Conservation (phyloP, 1,284 basidiomycete species). For the Apiotrichum domesticum region DNA sequence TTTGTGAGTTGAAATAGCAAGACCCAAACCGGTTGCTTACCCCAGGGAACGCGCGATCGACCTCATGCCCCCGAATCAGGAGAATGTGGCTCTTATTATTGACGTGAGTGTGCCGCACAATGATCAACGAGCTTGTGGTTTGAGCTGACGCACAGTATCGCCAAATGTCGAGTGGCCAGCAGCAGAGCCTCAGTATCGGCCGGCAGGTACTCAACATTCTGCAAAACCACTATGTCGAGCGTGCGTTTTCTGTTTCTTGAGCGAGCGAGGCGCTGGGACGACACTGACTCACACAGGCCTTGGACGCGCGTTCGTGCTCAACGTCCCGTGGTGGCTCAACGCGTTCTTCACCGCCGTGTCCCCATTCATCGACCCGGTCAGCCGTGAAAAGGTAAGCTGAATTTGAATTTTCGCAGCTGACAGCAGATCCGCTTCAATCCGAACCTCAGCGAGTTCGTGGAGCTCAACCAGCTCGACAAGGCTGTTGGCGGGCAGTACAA, state of each 20-base stretch:
- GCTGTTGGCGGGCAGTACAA: slow-evolving; percentile 73
- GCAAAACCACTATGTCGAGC: slow-evolving; percentile 82
- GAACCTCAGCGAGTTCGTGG: slow-evolving; percentile 66
- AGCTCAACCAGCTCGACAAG: slow-evolving; percentile 66
- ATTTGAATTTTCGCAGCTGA: neutral
- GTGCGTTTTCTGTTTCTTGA: slow-evolving; percentile 55
- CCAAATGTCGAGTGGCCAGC: slow-evolving; percentile 56
- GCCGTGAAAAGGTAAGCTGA: slow-evolving; percentile 69
- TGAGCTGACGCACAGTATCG: neutral
- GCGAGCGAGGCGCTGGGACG: slow-evolving; percentile 56
- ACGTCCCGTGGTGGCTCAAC: slow-evolving; percentile 68
- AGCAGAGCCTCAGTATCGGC: slow-evolving; percentile 65
- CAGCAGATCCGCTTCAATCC: slow-evolving; percentile 78
- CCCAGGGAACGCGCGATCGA: slow-evolving; percentile 75
- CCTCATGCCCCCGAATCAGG: slow-evolving; percentile 73
- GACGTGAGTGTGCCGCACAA: slow-evolving; percentile 48
- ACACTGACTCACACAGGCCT: slow-evolving; percentile 41
- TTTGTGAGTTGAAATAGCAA: slow-evolving; percentile 53
- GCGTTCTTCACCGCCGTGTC: slow-evolving; percentile 82
- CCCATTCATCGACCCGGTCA: slow-evolving; percentile 84
- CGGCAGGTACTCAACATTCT: slow-evolving; percentile 72
- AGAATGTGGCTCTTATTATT: slow-evolving; percentile 71
- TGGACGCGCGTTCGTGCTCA: slow-evolving; percentile 74
- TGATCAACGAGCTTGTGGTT: neutral
- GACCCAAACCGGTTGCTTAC: neutral